Percentiles rank a stretch among this genome's conserved stretches.
These are phyloP conservation scores for Mucor lusitanicus DNA, from an alignment of 371 early-diverging fungal species.

Conservation along the genomic window DNA sequence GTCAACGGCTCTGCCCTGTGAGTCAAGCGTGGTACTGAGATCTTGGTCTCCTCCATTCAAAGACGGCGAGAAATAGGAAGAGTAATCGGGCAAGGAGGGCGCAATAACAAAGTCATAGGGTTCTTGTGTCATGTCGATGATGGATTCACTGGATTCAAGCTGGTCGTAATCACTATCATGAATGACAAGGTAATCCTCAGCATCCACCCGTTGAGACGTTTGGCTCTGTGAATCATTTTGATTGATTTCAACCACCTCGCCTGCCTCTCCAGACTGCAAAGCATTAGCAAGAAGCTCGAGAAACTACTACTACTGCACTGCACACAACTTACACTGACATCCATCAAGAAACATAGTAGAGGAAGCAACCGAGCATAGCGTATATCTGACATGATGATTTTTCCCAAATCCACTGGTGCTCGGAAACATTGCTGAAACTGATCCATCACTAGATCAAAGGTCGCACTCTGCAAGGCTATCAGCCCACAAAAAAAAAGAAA, in stretches of 20 bases:
- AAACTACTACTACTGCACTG: background rate
- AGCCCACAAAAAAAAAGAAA: too few relatives aligned
- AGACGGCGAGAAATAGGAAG: background rate
- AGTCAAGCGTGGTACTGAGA: background rate
- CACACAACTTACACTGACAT: background rate
- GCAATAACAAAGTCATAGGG: background rate
- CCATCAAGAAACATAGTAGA: background rate
- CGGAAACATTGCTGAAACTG: background rate
- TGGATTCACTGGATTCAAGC: background rate
- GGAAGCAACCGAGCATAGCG: constrained; percentile 1
- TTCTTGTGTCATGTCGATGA: background rate
- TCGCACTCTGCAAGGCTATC: too few relatives aligned
- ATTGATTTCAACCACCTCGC: background rate
- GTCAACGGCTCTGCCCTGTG: background rate
- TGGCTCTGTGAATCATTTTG: background rate
- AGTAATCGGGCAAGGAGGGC: background rate
- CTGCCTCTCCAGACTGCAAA: background rate
- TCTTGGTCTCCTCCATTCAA: background rate
- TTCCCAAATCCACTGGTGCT: background rate
- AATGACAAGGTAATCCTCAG: background rate
- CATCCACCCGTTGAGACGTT: background rate
- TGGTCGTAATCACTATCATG: background rate
- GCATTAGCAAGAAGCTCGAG: background rate
- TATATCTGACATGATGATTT: background rate
- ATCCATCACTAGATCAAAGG: too few relatives aligned